These are phyloP conservation scores for Rhodotorula sp. DNA, from an alignment of 1,284 basidiomycete genomes.

Conservation along the genomic window DNA sequence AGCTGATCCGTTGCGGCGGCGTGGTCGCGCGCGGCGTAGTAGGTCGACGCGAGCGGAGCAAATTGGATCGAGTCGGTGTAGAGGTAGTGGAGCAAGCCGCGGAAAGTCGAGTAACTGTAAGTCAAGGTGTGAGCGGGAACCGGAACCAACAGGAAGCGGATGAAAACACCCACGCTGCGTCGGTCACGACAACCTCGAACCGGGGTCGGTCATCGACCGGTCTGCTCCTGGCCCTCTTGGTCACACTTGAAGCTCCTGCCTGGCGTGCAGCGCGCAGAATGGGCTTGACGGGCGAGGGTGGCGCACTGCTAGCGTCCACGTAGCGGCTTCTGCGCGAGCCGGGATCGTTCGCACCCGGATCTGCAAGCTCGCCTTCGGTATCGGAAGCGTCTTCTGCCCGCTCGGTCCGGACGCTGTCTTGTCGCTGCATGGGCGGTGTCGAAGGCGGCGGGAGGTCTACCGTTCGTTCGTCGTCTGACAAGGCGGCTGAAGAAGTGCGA, in stretches of 20 bases:
- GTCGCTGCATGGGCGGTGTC: not conserved
- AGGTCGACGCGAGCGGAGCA: constrained; percentile 45
- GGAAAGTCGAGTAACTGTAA: constrained; percentile 48
- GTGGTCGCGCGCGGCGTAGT: constrained; percentile 41
- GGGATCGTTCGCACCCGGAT: not conserved
- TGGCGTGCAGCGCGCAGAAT: constrained; percentile 26
- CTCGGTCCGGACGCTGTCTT: not conserved
- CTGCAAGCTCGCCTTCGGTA: not conserved
- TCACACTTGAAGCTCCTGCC: constrained; percentile 31
- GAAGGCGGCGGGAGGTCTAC: not conserved
- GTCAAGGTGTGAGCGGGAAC: not conserved
- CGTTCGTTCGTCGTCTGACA: constrained; percentile 15
- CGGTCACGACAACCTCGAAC: constrained; percentile 38
- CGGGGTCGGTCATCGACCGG: constrained; percentile 10
- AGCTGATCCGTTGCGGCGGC: constrained; percentile 14
- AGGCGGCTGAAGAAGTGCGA: constrained; percentile 15
- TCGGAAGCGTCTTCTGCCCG: not conserved
- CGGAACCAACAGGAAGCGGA: no score
- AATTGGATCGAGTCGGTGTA: constrained; percentile 50
- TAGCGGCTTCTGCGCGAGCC: not conserved
- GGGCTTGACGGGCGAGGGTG: constrained; percentile 22
- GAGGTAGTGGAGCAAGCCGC: constrained; percentile 49
- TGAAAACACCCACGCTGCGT: constrained; percentile 28
- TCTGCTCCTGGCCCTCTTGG: not conserved
- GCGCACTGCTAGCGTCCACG: constrained; percentile 32